A percentile compares a stretch with the other conserved stretches of the same genome.
These are phyloP conservation scores for Phytophthora pini DNA, from an alignment of 352 stramenopile genomes.

Conservation along the genomic window DNA sequence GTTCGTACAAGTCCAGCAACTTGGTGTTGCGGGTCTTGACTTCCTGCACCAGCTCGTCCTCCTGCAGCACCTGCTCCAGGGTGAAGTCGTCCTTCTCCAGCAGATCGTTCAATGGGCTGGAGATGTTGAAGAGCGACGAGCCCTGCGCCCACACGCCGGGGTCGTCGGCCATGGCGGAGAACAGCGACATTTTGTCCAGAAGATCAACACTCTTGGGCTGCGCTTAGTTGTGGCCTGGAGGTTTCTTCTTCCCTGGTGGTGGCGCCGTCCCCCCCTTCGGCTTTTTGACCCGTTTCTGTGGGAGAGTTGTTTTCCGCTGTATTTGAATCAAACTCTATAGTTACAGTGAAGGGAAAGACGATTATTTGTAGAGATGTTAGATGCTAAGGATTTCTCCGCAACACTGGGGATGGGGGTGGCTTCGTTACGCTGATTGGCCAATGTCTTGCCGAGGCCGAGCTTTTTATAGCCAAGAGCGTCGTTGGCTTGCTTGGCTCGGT, in stretches of 20 bases:
- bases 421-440: conserved; percentile 17
- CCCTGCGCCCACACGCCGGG: conserved; percentile 85
- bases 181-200: conserved; percentile 71
- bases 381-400: conserved; percentile 19
- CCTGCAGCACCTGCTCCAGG: conserved; percentile 93
- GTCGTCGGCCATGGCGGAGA: conserved; percentile 83
- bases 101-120: conserved; percentile 95
- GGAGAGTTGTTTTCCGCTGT: no score
- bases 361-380: conserved; percentile 10
- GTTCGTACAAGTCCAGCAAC: conserved; percentile 94
- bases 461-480: conserved; percentile 25
- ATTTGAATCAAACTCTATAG: not conserved
- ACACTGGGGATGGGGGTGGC: conserved; percentile 17
- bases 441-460: not conserved
- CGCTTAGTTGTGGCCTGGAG: conserved; percentile 28
- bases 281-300: conserved; percentile 34
- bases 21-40: conserved; percentile 96
- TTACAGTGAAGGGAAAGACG: not conserved
- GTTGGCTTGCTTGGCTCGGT: conserved; percentile 7
- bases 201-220: conserved; percentile 18
- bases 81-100: conserved; percentile 94
- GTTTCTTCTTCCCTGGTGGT: conserved; percentile 44
- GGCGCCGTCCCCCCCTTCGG: conserved; percentile 24
- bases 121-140: conserved; percentile 90
- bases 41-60: conserved; percentile 98